Percentiles rank a stretch among this genome's conserved stretches.
phyloP scores from a whole-genome alignment of 1,284 basidiomycete genomes.

The Veloboletus limbatus region DNA sequence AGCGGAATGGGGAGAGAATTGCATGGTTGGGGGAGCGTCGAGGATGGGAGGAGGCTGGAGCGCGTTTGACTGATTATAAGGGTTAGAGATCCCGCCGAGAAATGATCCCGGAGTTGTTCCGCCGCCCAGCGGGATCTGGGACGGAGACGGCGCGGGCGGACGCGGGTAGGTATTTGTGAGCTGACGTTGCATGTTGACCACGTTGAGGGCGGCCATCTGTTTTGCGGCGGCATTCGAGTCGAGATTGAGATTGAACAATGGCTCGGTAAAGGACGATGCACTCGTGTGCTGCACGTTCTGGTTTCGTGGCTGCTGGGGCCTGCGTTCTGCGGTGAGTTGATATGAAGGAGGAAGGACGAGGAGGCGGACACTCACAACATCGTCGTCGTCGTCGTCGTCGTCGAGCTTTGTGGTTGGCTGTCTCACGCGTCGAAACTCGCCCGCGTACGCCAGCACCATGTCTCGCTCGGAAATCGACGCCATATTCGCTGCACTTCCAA shows the following conservation, averaged over 20 bases:
- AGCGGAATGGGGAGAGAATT: constrained; percentile 30
- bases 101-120: constrained; percentile 66
- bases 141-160: constrained; percentile 32
- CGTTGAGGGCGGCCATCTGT: constrained; percentile 73
- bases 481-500: constrained; percentile 60
- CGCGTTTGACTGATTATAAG: constrained; percentile 43
- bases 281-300: constrained; percentile 22
- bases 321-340: constrained; percentile 11
- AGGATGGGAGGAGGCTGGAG: constrained; percentile 37
- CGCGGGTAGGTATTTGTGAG: constrained; percentile 46
- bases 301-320: constrained; percentile 39
- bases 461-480: constrained; percentile 73
- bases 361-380: constrained; percentile 36
- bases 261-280: constrained; percentile 19
- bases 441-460: constrained; percentile 27
- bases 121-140: constrained; percentile 42
- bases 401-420: constrained; percentile 16
- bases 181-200: constrained; percentile 59
- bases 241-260: constrained; percentile 45
- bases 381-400: constrained; percentile 15
- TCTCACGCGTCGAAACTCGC: constrained; percentile 21
- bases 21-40: constrained; percentile 25
- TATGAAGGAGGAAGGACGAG: neutral
- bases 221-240: constrained; percentile 60
- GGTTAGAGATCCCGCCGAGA: constrained; percentile 53